A percentile compares a stretch with the other conserved stretches of the same genome.
phyloP scores from a whole-genome alignment of 768 basidiomycete genomes.

The Pisolithus marmoratus region DNA sequence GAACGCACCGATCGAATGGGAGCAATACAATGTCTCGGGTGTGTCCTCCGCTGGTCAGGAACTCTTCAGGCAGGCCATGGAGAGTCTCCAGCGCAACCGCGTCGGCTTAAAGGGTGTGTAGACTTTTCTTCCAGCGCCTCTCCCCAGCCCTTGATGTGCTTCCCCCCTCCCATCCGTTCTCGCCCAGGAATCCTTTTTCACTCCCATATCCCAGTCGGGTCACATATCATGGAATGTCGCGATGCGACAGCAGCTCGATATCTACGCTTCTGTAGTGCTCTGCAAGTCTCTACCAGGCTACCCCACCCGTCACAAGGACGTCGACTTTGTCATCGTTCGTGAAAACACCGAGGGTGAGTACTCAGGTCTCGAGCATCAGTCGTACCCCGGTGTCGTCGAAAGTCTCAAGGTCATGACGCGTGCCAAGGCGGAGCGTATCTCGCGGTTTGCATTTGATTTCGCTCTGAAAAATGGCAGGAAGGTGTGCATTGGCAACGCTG shows the following conservation, averaged over 20 bases:
- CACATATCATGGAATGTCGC: constrained; percentile 99
- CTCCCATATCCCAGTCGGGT: constrained; percentile 91
- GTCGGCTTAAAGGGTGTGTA: constrained; percentile 95
- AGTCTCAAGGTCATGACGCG: constrained; percentile 95
- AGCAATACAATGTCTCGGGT: constrained; percentile 96
- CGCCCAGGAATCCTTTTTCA: constrained; percentile 90
- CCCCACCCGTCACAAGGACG: constrained; percentile 92
- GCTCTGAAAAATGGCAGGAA: constrained; percentile 98
- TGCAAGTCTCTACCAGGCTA: constrained; percentile 97
- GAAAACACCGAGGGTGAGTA: constrained; percentile 99
- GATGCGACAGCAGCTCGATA: constrained; percentile 99
- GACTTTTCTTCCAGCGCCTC: constrained; percentile 1
- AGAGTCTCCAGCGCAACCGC: constrained; percentile 93
- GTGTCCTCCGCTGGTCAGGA: constrained; percentile 91
- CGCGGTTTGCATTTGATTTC: constrained; percentile 97
- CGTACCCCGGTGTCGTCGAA: constrained; percentile 97
- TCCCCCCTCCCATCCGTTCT: no score
- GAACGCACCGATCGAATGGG: constrained; percentile 99
- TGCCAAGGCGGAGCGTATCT: constrained; percentile 93
- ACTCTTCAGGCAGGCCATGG: constrained; percentile 97
- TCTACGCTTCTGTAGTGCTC: constrained; percentile 96
- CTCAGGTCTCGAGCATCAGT: constrained; percentile 96
- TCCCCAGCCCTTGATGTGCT: constrained; percentile 3
- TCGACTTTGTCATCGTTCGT: constrained; percentile 98
- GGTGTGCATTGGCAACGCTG: constrained; percentile 35